These are phyloP conservation scores for Phytophthora agathidicida DNA, from an alignment of 352 stramenopile genomes.

Conservation along the genomic window DNA sequence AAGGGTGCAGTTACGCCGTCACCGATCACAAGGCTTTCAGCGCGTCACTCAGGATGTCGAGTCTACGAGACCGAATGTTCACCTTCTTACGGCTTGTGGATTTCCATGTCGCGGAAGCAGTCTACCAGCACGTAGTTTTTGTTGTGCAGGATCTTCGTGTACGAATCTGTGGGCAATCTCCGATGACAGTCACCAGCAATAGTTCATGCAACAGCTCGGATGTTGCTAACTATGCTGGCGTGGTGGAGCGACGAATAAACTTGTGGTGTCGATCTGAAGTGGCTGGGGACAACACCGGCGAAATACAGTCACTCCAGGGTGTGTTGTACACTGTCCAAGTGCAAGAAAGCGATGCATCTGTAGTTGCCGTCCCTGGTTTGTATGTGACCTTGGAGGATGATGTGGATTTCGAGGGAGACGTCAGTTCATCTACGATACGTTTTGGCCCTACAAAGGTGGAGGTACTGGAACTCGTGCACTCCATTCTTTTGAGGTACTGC, in stretches of 20 bases:
- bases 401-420: constrained; percentile 30
- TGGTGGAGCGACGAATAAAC: not conserved
- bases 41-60: constrained; percentile 31
- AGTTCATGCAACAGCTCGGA: not conserved
- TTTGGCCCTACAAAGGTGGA: constrained; percentile 38
- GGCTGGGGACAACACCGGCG: not conserved
- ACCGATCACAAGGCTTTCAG: constrained; percentile 30
- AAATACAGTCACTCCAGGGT: not conserved
- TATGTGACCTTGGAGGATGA: constrained; percentile 32
- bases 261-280: constrained; percentile 4
- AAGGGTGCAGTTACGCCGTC: constrained; percentile 13
- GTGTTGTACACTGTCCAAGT: constrained; percentile 10
- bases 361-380: constrained; percentile 14
- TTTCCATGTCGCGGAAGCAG: constrained; percentile 45
- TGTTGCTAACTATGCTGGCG: not conserved
- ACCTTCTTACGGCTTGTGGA: constrained; percentile 58
- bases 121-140: constrained; percentile 43
- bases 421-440: constrained; percentile 25
- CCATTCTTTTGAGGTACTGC: constrained; percentile 51
- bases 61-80: constrained; percentile 60
- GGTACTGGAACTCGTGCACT: constrained; percentile 51
- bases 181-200: not conserved
- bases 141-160: constrained; percentile 38
- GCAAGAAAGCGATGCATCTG: not conserved
- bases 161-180: constrained; percentile 38